phyloP scores from a whole-genome alignment of 805 yeast genomes.

The Cephaloascus albidus region DNA sequence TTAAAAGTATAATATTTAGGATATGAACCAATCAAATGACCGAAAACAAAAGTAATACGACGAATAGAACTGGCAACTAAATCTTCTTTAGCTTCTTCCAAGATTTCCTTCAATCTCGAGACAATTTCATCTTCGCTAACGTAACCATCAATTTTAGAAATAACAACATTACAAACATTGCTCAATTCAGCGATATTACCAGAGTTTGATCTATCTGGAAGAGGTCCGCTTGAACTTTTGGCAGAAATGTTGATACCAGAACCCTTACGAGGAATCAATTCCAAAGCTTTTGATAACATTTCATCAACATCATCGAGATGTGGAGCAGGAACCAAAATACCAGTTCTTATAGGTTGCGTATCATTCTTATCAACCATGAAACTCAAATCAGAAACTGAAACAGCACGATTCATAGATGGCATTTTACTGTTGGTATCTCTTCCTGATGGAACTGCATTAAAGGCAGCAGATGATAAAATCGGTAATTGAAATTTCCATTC shows the following conservation, averaged over 20 bases:
- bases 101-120: constrained; percentile 49
- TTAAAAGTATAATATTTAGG: constrained; percentile 95
- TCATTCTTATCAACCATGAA: constrained; percentile 66
- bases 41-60: constrained; percentile 87
- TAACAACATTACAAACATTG: constrained; percentile 77
- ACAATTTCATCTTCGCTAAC: constrained; percentile 61
- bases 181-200: constrained; percentile 31
- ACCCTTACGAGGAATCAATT: constrained; percentile 46
- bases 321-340: constrained; percentile 70
- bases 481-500: constrained; percentile 89
- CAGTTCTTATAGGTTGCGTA: constrained; percentile 69
- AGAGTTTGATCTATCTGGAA: constrained; percentile 22
- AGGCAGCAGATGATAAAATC: constrained; percentile 59
- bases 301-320: constrained; percentile 91
- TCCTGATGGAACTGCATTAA: constrained; percentile 54
- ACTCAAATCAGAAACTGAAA: constrained; percentile 87
- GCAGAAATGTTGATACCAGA: constrained; percentile 25
- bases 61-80: constrained; percentile 68
- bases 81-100: constrained; percentile 63
- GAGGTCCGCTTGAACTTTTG: constrained; percentile 30
- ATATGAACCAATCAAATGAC: constrained; percentile 74
- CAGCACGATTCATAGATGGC: constrained; percentile 63
- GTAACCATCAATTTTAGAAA: constrained; percentile 68
- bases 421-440: constrained; percentile 20
- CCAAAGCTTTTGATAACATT: constrained; percentile 65